Evolutionary conservation across 306 rosid genomes (phyloP), one percentile per base, ranked within the genome.

Genomic region (Hippophae tibetana): DNA sequence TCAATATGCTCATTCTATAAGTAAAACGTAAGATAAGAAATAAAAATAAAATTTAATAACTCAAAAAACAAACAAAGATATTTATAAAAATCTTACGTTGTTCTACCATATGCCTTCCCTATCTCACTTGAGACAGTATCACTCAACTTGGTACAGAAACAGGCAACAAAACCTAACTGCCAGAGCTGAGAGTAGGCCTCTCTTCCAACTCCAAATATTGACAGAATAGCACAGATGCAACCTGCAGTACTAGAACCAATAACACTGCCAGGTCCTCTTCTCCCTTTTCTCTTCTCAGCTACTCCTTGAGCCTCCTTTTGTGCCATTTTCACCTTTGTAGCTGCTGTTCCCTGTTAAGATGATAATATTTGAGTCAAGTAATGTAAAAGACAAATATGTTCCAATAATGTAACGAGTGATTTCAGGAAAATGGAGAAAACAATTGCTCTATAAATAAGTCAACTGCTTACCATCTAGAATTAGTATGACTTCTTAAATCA

Each of bases 231-330:
- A 74, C 86, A 93, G 67, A 86, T 12, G 55, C 99, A 93, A 65
- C 99, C 95, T 14, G 99, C 99, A 68, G 95, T 87, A 76, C 99
- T 88, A 55, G 99, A 93, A 73, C 99, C 97, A 69, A 93, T 72
- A 47, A 93, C 99, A 77, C 99, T 93, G 27, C 90, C 78, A 0
- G 95, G 99, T 43, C 99, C 99, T 80, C 99, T 84, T 77, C 97
- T 81, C 70, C 99, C 99, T 71, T 72, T 88, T 70, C 84, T 82
- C 79, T 84, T 93, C 83, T 93, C 99, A 52, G 99, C 97, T 56
- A 93, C 76, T 47, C 99, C 99, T 47, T 93, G 94, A 25, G 86
- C 90, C 77, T 77, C 89, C 83, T 93, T 93, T 71, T 93, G 97
- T 4, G 81, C 73, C 86, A 86, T 86, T 80, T 83, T 93, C 47